Base-by-base conservation (phyloP, 164 flowering plant species). In the Macadamia integrifolia region DNA sequence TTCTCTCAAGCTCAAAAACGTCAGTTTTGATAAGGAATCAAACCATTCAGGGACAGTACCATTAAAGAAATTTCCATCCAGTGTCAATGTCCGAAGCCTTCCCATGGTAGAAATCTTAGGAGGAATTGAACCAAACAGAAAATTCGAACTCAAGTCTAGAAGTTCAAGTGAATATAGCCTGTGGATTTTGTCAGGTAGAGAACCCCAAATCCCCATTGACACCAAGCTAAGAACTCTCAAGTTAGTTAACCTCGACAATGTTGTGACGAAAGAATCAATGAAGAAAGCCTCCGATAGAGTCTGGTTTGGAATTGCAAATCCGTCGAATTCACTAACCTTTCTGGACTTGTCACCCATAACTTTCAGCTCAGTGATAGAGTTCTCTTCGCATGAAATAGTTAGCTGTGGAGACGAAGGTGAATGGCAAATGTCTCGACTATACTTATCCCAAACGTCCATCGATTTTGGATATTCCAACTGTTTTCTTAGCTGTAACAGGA, bases 121-220 rank as follows among this genome's bases (percentile, higher is more conserved):
- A 67, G 97, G 94, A 67, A 91, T 50, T n/a, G 83, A 80, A 62
- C 92, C 97, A 68, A 71, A 88, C 12, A 91, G 75, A 66, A 68
- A 89, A 74, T 91, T 91, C 3, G 84, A 85, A 64, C 92, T 86
- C 75, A 91, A 80, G 69, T 91, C 89, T 35, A 91, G 66, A 40
- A 64, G 73, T 58, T 85, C 88, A 56, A 91, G 91, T 12, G 83
- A 78, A 68, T 71, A 72, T 18, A 91, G 69, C 60, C 93, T 67
- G 67, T 86, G 85, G 56, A 91, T 89, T 61, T 87, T 91, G 50
- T 82, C 88, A 0, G 88, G 83, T 6, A 91, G 77, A 23, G 90
- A 76, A 40, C 97, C 97, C 97, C 94, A 91, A 28, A 91, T 83
- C 46, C 97, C 94, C 69, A 91, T 67, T 66, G 92, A 84, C 68